Evolutionary conservation across 106 monocot species (phyloP).

Genomic region (Alisma plantagoaquatica): DNA sequence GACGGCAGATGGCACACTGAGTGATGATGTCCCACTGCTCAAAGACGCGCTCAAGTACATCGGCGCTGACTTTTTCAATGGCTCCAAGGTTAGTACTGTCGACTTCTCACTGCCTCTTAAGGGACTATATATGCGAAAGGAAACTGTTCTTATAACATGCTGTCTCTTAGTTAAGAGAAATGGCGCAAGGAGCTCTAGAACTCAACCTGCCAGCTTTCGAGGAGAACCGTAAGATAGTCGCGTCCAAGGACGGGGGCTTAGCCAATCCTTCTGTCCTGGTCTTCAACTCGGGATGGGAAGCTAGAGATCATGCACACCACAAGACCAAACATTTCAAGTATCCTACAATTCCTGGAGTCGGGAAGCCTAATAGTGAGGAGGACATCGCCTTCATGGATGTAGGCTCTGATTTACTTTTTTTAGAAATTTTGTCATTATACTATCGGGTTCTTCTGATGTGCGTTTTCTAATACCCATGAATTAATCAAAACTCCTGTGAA

Average conservation of each 20-base stretch:
- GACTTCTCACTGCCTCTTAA: no score
- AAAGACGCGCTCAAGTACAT: constrained; percentile 45
- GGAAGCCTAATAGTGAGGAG: constrained; percentile 54
- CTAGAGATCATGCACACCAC: constrained; percentile 14
- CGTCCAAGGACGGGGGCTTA: constrained; percentile 66
- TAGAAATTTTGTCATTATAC: no score
- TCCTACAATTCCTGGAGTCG: constrained; percentile 26
- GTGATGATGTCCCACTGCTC: constrained; percentile 19
- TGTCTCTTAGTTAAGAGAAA: constrained; percentile 53
- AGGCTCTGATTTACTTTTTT: no score
- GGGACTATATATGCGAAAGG: no score
- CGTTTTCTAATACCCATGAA: no score
- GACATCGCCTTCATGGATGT: constrained; percentile 94
- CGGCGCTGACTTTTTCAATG: constrained; percentile 69
- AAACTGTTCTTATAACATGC: no score
- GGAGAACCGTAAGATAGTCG: constrained; percentile 57
- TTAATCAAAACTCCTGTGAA: no score
- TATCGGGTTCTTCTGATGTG: no score
- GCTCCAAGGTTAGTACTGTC: constrained; percentile 75
- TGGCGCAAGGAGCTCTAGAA: constrained; percentile 62
- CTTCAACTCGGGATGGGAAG: constrained; percentile 68
- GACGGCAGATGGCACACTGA: constrained; percentile 10
- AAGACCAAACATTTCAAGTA: constrained; percentile 40
- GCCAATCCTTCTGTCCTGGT: constrained; percentile 79
- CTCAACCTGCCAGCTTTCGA: constrained; percentile 58